Base-by-base conservation (phyloP, 2,329 filamentous ascomycete genomes). In the Lachnellula hyalina region DNA sequence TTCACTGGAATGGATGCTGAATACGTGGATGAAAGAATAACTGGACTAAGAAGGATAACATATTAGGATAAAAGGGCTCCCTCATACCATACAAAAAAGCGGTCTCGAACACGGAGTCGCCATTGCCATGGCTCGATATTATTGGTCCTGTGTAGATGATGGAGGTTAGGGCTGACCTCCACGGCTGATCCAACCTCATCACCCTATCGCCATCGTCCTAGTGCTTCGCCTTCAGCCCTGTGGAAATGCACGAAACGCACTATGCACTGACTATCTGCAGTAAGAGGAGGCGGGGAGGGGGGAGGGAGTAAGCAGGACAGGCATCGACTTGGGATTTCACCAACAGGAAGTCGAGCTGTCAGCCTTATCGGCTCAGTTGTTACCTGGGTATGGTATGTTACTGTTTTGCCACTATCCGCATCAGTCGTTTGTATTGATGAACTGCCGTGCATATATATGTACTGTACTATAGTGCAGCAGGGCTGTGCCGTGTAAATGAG, bases 151-250 rank as follows among this genome's bases (percentile, higher is more conserved):
- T 40, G 36, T 17, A 28, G 25, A 40, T 15, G 5, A 40, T 17
- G 36, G 17, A 15, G 36, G 36, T 5, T 42, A 25, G 41, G 23
- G 49, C 55, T 55, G 47, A 14, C 14, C 14, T 38, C 28, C 28
- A 32, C 15, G 38, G 28, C n/a, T 14, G 15, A 17, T 49, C 34
- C 46, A 21, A 48, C 34, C 49, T 34, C 23, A 28, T 46, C 32
- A n/a, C 36, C 41, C 40, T 40, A 28, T 23, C 41, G 32, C 50
- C 28, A 42, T 28, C 11, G 38, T 14, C 28, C 41, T 38, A 8
- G 17, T 35, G 35, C 51, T n/a, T 21, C 21, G 41, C 42, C 28
- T 32, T 49, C 46, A 54, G 52, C 52, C 52, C 52, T 53, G 46
- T 15, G n/a, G n/a, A n/a, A n/a, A n/a, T n/a, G n/a, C n/a, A n/a